phyloP scores from a whole-genome alignment of 2,329 filamentous ascomycete genomes.

The Aquanectria penicillioides region DNA sequence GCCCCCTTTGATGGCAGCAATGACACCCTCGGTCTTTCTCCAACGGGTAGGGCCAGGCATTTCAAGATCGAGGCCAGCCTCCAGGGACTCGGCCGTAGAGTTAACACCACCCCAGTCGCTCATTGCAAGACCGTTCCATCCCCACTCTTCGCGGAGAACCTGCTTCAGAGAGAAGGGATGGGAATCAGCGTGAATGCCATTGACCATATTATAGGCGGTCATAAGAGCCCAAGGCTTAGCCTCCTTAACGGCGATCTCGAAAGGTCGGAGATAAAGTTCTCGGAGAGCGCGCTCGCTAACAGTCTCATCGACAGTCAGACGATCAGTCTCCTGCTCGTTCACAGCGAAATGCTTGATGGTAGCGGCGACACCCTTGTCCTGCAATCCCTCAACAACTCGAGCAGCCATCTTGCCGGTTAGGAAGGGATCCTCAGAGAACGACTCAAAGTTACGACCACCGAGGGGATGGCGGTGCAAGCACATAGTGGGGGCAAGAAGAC shows the following conservation, averaged over 20 bases:
- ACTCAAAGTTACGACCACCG: conserved; percentile 42
- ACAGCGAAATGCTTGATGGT: conserved; percentile 57
- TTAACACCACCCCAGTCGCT: conserved; percentile 52
- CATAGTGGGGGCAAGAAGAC: conserved; percentile 59
- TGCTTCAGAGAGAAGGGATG: conserved; percentile 40
- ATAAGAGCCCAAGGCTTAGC: conserved; percentile 52
- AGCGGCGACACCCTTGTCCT: conserved; percentile 52
- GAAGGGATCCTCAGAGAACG: conserved; percentile 40
- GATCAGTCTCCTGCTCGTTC: conserved; percentile 50
- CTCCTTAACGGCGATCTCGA: conserved; percentile 53
- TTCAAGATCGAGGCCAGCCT: conserved; percentile 47
- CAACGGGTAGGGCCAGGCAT: conserved; percentile 50
- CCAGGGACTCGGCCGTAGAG: conserved; percentile 46
- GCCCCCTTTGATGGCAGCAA: conserved; percentile 45
- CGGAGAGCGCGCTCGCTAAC: conserved; percentile 38
- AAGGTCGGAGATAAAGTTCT: conserved; percentile 49
- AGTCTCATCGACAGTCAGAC: conserved; percentile 42
- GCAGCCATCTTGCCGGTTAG: conserved; percentile 42
- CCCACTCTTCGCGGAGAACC: conserved; percentile 57
- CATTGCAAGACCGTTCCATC: conserved; percentile 49
- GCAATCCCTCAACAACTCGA: conserved; percentile 49
- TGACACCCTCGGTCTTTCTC: conserved; percentile 41
- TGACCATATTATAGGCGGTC: conserved; percentile 50
- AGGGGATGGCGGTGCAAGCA: conserved; percentile 41
- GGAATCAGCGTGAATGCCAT: conserved; percentile 50